These are phyloP conservation scores for Marasmius oreades DNA, from an alignment of 1,284 basidiomycete species.

Conservation along the genomic window DNA sequence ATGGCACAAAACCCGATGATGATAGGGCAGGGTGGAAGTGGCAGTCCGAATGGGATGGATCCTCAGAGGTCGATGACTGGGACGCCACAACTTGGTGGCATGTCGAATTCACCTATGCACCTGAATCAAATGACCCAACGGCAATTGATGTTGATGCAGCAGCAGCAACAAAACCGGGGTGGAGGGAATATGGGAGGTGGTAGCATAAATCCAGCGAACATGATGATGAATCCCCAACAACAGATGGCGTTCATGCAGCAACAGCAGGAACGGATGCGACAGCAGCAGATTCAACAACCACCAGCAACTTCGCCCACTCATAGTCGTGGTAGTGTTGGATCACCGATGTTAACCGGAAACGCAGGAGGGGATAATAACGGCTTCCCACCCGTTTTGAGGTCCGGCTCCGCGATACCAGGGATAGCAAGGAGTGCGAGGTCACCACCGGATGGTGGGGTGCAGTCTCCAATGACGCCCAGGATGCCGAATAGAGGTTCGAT, in stretches of 20 bases:
- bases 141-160: conserved; percentile 25
- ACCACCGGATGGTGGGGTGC: conserved; percentile 48
- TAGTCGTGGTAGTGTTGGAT: conserved; percentile 17
- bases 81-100: conserved; percentile 22
- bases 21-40: conserved; percentile 6
- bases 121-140: conserved; percentile 26
- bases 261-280: conserved; percentile 30
- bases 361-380: conserved; percentile 20
- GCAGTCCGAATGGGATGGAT: conserved; percentile 3
- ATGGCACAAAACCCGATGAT: conserved; percentile 11
- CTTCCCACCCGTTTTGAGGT: conserved; percentile 42
- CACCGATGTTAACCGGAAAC: conserved; percentile 21
- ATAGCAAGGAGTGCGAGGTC: conserved; percentile 69
- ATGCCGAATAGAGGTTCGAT: conserved; percentile 29
- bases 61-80: conserved; percentile 3
- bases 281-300: conserved; percentile 28
- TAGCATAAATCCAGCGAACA: conserved; percentile 8
- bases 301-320: conserved; percentile 35
- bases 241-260: conserved; percentile 26
- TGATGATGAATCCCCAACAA: conserved; percentile 17
- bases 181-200: not conserved
- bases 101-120: conserved; percentile 22
- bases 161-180: conserved; percentile 14
- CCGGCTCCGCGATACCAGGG: conserved; percentile 60
- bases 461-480: conserved; percentile 58